Conservation (phyloP, 2,329 filamentous ascomycete species). For the Cladosporium sphaerospermum region DNA sequence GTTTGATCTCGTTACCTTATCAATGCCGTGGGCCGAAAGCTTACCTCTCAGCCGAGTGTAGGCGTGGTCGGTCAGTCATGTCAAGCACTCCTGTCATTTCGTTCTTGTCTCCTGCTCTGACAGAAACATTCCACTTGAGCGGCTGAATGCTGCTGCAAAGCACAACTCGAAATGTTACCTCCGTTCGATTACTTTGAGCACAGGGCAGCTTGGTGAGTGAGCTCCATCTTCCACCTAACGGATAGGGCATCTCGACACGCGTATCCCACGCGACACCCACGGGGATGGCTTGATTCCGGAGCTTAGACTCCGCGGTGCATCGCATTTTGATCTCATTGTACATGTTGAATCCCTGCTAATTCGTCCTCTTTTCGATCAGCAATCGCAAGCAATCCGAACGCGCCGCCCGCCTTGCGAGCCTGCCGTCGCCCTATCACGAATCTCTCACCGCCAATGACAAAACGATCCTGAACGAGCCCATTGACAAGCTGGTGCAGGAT, state of each 20-base stretch:
- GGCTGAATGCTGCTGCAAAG: not conserved
- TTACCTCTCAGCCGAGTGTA: constrained; percentile 3
- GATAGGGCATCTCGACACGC: no score
- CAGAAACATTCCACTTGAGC: no score
- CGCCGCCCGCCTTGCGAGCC: constrained; percentile 58
- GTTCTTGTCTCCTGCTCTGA: no score
- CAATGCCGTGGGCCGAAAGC: constrained; percentile 4
- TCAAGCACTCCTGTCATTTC: not conserved
- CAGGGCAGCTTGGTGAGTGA: constrained; percentile 60
- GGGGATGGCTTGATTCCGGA: no score
- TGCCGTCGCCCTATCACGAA: constrained; percentile 60
- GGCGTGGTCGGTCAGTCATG: not conserved
- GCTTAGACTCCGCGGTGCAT: no score
- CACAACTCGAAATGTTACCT: constrained; percentile 24
- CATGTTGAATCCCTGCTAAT: constrained; percentile 13
- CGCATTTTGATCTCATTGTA: not conserved
- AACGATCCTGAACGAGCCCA: constrained; percentile 63
- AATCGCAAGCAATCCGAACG: constrained; percentile 75
- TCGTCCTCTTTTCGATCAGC: constrained; percentile 41
- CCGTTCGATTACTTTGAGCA: constrained; percentile 65
- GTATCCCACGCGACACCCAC: constrained; percentile 3
- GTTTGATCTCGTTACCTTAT: no score
- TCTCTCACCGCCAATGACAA: constrained; percentile 60
- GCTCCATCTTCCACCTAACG: not conserved
- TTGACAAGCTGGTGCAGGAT: constrained; percentile 69